These are phyloP conservation scores for Ceratobasidium sp. DNA, from an alignment of 1,284 basidiomycete genomes.

Conservation along the genomic window DNA sequence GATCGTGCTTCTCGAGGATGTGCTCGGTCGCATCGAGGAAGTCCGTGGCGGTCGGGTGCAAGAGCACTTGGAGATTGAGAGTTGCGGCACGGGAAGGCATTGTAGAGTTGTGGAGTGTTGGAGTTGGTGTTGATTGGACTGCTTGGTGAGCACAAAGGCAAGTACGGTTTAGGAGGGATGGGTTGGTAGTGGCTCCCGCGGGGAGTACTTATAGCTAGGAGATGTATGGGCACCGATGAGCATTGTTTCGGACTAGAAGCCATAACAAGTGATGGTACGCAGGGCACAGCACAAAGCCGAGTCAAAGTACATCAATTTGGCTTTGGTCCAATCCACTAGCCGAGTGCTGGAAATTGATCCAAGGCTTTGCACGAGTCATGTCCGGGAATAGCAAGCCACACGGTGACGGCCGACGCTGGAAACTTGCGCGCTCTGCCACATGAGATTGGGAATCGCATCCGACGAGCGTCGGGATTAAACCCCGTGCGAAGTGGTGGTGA, in stretches of 20 bases:
- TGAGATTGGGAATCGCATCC: background rate
- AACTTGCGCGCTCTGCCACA: constrained; percentile 29
- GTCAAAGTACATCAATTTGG: constrained; percentile 26
- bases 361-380: constrained; percentile 24
- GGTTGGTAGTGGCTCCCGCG: background rate
- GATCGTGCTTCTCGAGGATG: constrained; percentile 52
- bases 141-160: constrained; percentile 29
- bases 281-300: constrained; percentile 35
- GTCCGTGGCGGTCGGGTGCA: constrained; percentile 54
- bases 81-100: constrained; percentile 27
- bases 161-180: constrained; percentile 19
- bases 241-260: constrained; percentile 35
- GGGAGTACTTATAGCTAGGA: constrained; percentile 13
- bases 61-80: constrained; percentile 50
- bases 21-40: constrained; percentile 54
- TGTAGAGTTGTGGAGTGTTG: background rate
- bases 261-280: constrained; percentile 14
- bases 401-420: constrained; percentile 20
- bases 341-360: constrained; percentile 13
- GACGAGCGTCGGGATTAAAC: background rate
- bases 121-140: background rate
- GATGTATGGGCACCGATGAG: constrained; percentile 22
- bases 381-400: background rate
- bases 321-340: constrained; percentile 4
- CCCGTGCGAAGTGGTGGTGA: constrained; percentile 34